Evolutionary conservation across 2,329 filamentous ascomycete species (phyloP), one percentile per base, ranked within the genome.

Genomic region (Hypoxylon rubiginosum): DNA sequence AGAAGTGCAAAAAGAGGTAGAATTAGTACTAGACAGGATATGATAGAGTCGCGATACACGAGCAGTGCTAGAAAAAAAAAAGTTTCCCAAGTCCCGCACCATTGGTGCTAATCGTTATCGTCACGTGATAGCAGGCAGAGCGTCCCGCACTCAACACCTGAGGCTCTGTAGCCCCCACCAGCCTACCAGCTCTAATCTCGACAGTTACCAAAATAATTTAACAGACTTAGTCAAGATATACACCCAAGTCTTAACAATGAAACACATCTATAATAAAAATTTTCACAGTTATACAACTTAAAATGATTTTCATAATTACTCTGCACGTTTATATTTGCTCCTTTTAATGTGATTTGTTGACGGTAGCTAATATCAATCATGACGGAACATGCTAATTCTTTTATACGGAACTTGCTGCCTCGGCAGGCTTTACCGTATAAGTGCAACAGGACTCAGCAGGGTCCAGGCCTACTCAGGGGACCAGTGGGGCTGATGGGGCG

Each of bases 31-130:
- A 10, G 4, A 30, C 28, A 7, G 28, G n/a, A 43, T 4, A 43
- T 19, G n/a, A 43, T 21, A 21, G 39, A 21, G 39, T 21, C 39
- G 39, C n/a, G 39, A 17, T 17, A 43, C 5, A n/a, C 28, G 26
- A 6, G 32, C 21, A 24, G 21, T 24, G 21, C 21, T 19, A 39
- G 21, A 51, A 62, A 66, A 65, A 67, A 65, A 66, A 63, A 68
- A 57, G 32, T 32, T 62, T 7, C 10, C 4, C 36, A 45, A 48
- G 45, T 58, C 39, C 48, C 58, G 11, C 58, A 65, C 65, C 62
- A 46, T 21, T 52, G 28, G 36, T n/a, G n/a, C 17, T 34, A 55
- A 36, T 30, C n/a, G 58, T 58, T 68, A 68, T 68, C 66, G 52
- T 63, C 66, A 68, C 66, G 66, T 68, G 66, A 11, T 46, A 46